These are phyloP conservation scores for Tulasnella sp. DNA, from an alignment of 768 basidiomycete genomes.

Conservation along the genomic window DNA sequence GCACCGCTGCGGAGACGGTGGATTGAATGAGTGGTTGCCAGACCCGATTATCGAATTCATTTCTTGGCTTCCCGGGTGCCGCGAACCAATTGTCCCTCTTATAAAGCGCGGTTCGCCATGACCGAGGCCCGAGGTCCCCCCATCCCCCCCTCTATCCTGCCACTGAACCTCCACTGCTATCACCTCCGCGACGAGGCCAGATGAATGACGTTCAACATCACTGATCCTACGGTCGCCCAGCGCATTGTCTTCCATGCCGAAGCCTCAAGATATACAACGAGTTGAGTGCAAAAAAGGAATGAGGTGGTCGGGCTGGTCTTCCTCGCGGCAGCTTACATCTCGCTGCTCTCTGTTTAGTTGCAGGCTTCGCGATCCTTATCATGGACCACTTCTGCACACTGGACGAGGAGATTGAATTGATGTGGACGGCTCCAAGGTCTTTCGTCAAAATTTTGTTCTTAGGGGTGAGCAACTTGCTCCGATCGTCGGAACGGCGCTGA, in stretches of 20 bases:
- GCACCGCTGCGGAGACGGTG: no score
- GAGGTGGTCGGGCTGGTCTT: background rate
- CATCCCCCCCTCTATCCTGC: background rate
- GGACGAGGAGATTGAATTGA: background rate
- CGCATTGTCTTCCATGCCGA: background rate
- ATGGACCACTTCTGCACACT: background rate
- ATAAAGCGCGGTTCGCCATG: no score
- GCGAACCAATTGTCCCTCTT: no score
- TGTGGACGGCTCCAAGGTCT: background rate
- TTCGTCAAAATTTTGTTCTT: background rate
- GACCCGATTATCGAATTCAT: no score
- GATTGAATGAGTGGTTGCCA: no score
- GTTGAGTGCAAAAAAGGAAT: background rate
- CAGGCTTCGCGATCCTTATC: background rate
- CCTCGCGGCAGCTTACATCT: background rate
- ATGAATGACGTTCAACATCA: background rate
- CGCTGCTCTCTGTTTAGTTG: background rate
- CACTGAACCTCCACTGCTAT: background rate
- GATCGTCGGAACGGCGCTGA: background rate
- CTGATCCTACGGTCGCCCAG: background rate
- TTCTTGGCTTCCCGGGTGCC: background rate
- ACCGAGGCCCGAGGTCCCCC: background rate
- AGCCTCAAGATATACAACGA: background rate
- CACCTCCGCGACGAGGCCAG: background rate
- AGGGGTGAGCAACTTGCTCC: background rate